phyloP scores from a whole-genome alignment of 768 basidiomycete species.

The Paxillus involutus region DNA sequence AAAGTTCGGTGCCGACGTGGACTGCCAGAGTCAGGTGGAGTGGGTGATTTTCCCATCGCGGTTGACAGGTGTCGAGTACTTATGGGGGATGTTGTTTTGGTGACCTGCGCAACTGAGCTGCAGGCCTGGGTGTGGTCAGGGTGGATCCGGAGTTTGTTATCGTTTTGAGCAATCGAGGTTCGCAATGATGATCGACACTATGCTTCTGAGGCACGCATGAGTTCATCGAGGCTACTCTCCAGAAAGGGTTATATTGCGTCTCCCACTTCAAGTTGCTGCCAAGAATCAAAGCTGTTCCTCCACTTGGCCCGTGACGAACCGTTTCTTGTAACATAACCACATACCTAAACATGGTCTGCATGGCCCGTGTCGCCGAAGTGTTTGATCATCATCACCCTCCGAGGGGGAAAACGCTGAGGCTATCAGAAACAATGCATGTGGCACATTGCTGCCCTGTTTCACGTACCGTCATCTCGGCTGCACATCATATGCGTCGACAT shows the following conservation, averaged over 20 bases:
- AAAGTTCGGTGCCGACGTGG: neutral
- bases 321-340: neutral
- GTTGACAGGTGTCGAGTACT: neutral
- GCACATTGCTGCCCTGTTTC: neutral
- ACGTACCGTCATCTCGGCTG: neutral
- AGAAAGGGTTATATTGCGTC: constrained; percentile 10
- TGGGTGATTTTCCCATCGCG: neutral
- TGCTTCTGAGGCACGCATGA: constrained; percentile 20
- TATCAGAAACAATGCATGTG: constrained; percentile 1
- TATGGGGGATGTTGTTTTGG: constrained; percentile 19
- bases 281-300: constrained; percentile 1
- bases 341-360: too few species aligned
- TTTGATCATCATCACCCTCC: neutral
- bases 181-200: constrained; percentile 14
- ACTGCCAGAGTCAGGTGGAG: neutral
- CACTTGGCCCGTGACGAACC: neutral
- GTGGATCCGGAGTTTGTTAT: constrained; percentile 10
- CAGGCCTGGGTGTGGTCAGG: neutral
- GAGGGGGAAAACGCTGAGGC: neutral
- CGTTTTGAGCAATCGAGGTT: constrained; percentile 12
- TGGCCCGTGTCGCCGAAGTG: neutral
- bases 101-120: neutral
- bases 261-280: neutral
- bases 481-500: neutral
- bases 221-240: constrained; percentile 14